These are phyloP conservation scores for Colletotrichum sojae DNA, from an alignment of 2,329 filamentous ascomycete species.

Conservation along the genomic window DNA sequence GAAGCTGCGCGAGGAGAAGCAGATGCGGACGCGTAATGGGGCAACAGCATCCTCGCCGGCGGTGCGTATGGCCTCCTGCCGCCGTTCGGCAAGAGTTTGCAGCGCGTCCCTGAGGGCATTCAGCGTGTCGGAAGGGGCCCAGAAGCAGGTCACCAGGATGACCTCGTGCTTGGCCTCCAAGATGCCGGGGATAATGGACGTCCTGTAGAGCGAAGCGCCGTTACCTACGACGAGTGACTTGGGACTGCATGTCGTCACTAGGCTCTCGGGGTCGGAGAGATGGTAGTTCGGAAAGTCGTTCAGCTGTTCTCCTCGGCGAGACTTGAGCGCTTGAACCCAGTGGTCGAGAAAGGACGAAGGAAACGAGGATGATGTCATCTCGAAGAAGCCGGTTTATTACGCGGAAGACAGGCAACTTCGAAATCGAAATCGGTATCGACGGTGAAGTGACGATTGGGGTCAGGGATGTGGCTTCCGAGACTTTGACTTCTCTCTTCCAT, in stretches of 20 bases:
- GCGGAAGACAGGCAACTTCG: background rate
- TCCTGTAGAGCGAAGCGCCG: conserved; percentile 68
- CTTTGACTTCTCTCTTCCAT: conserved; percentile 11
- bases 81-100: conserved; percentile 66
- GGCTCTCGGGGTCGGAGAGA: conserved; percentile 56
- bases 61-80: conserved; percentile 55
- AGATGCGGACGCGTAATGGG: conserved; percentile 75
- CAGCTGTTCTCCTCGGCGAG: conserved; percentile 51
- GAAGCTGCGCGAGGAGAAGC: conserved; percentile 81
- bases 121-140: conserved; percentile 77
- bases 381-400: conserved; percentile 3
- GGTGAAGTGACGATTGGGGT: conserved; percentile 12
- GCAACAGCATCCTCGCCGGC: conserved; percentile 39
- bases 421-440: too few species aligned
- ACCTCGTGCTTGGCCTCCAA: conserved; percentile 73
- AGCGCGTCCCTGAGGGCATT: conserved; percentile 71
- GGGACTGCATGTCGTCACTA: conserved; percentile 64
- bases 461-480: conserved; percentile 17
- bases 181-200: conserved; percentile 73
- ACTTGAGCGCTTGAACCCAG: conserved; percentile 48
- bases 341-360: conserved; percentile 55
- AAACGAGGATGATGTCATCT: conserved; percentile 46
- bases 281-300: conserved; percentile 66
- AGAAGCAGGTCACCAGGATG: conserved; percentile 87
- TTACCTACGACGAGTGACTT: conserved; percentile 69